phyloP scores from a whole-genome alignment of 1,139 yeast genomes.

The Yamadazyma friedrichii region DNA sequence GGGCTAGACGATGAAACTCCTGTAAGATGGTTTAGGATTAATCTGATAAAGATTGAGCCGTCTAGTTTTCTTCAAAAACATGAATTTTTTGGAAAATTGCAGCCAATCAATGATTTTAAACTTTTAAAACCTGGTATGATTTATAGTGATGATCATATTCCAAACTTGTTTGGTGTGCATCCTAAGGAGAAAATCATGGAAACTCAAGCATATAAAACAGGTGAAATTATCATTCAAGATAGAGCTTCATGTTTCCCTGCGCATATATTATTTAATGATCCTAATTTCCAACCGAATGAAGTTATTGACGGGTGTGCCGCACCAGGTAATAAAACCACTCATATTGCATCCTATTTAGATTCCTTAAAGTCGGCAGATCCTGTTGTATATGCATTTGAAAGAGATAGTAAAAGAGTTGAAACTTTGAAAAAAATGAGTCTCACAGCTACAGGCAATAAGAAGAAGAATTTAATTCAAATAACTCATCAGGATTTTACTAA shows the following conservation, averaged over 20 bases:
- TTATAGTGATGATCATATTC: conserved; percentile 69
- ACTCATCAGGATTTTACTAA: conserved; percentile 83
- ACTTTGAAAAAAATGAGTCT: conserved; percentile 76
- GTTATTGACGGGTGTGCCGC: conserved; percentile 96
- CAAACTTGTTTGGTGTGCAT: conserved; percentile 77
- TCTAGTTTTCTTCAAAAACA: conserved; percentile 42
- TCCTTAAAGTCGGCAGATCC: conserved; percentile 24
- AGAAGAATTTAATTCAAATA: conserved; percentile 53
- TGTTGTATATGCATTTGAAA: conserved; percentile 79
- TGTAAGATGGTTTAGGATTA: conserved; percentile 84
- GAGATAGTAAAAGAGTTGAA: conserved; percentile 70
- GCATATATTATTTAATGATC: conserved; percentile 58
- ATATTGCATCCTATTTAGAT: conserved; percentile 63
- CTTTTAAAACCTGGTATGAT: conserved; percentile 58
- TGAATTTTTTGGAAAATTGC: conserved; percentile 43
- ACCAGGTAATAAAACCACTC: conserved; percentile 97
- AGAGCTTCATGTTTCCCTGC: conserved; percentile 98
- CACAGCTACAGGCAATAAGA: conserved; percentile 64
- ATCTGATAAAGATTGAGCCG: conserved; percentile 48
- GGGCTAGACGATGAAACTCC: conserved; percentile 64
- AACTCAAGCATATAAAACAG: conserved; percentile 65
- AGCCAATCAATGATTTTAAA: conserved; percentile 43
- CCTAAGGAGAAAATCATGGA: conserved; percentile 68
- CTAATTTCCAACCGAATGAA: conserved; percentile 48
- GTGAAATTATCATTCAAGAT: conserved; percentile 87